phyloP scores from a whole-genome alignment of 2,329 filamentous ascomycete genomes.

The Rhynchosporium graminicola region DNA sequence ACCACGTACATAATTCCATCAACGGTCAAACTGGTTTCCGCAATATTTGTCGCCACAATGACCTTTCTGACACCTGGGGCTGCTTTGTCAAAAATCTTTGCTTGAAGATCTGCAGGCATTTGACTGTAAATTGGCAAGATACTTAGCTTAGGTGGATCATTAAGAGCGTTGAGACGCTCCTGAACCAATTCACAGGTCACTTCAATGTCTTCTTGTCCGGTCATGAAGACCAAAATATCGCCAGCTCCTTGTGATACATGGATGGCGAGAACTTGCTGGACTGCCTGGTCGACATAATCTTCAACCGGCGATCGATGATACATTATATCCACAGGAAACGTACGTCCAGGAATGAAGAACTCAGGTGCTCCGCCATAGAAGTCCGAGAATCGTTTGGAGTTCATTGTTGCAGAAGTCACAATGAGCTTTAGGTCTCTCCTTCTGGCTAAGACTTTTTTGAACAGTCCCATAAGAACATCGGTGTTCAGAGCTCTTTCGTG shows the following conservation, averaged over 20 bases:
- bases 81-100: conserved; percentile 95
- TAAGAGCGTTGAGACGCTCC: conserved; percentile 82
- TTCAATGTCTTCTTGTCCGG: conserved; percentile 97
- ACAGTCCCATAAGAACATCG: conserved; percentile 93
- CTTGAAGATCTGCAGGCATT: conserved; percentile 96
- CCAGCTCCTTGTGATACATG: conserved; percentile 92
- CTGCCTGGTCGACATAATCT: conserved; percentile 95
- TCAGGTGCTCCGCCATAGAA: conserved; percentile 97
- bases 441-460: conserved; percentile 93
- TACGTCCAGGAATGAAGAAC: conserved; percentile 93
- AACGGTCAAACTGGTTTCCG: conserved; percentile 95
- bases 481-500: conserved; percentile 97
- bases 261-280: conserved; percentile 93
- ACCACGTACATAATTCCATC: conserved; percentile 99
- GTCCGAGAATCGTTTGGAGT: conserved; percentile 90
- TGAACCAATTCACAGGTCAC: conserved; percentile 91
- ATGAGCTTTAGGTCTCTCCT: conserved; percentile 93
- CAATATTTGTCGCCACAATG: conserved; percentile 98
- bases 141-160: conserved; percentile 91
- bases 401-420: conserved; percentile 98
- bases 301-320: conserved; percentile 94
- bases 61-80: conserved; percentile 91
- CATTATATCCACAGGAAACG: conserved; percentile 95
- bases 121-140: conserved; percentile 98
- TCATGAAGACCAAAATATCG: conserved; percentile 99